phyloP scores from a whole-genome alignment of 139 green algal species.

The Eudorina sp. region DNA sequence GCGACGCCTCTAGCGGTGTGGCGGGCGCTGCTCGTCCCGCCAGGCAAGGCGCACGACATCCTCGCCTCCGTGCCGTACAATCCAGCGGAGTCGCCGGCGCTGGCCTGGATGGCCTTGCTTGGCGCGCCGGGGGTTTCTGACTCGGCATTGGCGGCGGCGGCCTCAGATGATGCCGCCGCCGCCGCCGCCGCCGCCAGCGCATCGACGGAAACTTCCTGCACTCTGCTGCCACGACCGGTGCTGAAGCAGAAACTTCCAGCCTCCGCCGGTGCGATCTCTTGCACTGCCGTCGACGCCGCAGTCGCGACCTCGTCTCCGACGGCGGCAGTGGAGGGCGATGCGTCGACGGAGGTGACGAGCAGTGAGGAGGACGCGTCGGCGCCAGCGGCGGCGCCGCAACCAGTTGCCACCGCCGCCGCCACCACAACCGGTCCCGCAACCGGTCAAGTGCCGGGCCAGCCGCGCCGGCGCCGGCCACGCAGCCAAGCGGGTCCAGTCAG shows the following conservation, averaged over 20 bases:
- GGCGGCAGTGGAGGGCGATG: not conserved
- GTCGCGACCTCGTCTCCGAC: not conserved
- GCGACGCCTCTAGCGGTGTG: not conserved
- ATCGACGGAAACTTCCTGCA: not conserved
- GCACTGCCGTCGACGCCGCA: not conserved
- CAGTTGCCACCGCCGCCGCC: not conserved
- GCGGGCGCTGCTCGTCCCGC: not conserved
- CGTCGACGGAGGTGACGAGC: not conserved
- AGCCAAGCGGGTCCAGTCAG: not conserved
- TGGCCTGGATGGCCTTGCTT: conserved; percentile 12
- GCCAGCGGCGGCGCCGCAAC: not conserved
- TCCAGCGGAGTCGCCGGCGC: not conserved
- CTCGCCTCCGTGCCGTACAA: not conserved
- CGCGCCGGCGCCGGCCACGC: not conserved
- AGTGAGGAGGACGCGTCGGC: not conserved
- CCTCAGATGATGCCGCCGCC: not conserved
- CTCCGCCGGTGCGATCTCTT: no score
- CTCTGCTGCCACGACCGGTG: not conserved
- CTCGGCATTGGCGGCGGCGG: not conserved
- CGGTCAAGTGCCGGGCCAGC: no score
- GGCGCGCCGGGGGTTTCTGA: not conserved
- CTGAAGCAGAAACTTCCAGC: not conserved
- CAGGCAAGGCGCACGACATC: not conserved
- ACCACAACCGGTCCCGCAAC: no score
- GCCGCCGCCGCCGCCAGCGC: not conserved